These are phyloP conservation scores for Mitosporidium daphniae DNA, from an alignment of 371 early-diverging fungal genomes.

Conservation along the genomic window DNA sequence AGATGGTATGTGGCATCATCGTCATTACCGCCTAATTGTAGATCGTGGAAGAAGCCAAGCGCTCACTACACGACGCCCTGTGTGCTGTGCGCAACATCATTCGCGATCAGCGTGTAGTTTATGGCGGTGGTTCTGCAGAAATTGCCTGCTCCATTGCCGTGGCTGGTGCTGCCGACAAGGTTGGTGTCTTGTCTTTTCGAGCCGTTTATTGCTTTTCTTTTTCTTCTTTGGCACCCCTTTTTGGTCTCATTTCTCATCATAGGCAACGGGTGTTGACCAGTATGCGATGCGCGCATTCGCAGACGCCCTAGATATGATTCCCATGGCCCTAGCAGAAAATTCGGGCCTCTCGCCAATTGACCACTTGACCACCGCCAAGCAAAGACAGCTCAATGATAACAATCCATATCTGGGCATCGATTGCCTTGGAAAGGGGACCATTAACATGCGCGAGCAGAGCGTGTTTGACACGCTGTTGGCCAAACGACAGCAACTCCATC, in stretches of 20 bases:
- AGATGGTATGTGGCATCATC: slow-evolving; percentile 22
- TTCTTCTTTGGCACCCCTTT: background rate
- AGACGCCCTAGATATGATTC: slow-evolving; percentile 75
- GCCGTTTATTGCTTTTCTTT: background rate
- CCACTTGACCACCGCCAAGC: slow-evolving; percentile 60
- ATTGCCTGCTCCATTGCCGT: slow-evolving; percentile 71
- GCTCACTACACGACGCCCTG: slow-evolving; percentile 92
- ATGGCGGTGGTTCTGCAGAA: slow-evolving; percentile 97
- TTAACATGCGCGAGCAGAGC: slow-evolving; percentile 78
- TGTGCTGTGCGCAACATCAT: slow-evolving; percentile 94
- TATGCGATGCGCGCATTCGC: slow-evolving; percentile 92
- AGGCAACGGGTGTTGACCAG: slow-evolving; percentile 58
- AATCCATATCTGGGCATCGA: slow-evolving; percentile 71
- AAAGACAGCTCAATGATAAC: slow-evolving; percentile 42
- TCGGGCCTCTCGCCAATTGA: slow-evolving; percentile 78
- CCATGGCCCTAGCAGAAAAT: slow-evolving; percentile 84
- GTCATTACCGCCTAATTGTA: slow-evolving; percentile 3
- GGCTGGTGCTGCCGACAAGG: slow-evolving; percentile 51
- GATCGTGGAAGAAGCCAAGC: slow-evolving; percentile 96
- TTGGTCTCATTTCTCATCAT: slow-evolving; percentile 1
- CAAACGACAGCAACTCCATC: slow-evolving; percentile 81
- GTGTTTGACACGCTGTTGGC: slow-evolving; percentile 93
- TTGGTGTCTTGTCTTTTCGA: slow-evolving; percentile 5
- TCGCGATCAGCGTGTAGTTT: slow-evolving; percentile 77
- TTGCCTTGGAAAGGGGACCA: slow-evolving; percentile 51